Conservation (phyloP, 306 rosid species). For the Carpinus viminea region DNA sequence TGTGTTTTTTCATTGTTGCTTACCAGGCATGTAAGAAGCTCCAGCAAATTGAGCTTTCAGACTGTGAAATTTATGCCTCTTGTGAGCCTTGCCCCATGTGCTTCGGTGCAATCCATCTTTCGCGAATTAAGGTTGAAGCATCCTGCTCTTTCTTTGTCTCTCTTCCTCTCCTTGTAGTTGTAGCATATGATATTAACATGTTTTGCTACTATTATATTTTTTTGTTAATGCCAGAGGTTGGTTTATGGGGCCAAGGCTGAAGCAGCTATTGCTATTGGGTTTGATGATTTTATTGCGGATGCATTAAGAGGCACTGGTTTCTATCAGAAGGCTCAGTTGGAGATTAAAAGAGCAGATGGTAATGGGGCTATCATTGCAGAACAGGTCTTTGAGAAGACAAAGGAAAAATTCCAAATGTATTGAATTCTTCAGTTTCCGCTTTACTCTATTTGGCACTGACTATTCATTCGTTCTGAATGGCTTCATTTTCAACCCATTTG, state of each 20-base stretch:
- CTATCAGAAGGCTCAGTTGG: conserved; percentile 86
- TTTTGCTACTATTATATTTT: neutral
- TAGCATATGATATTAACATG: conserved; percentile 12
- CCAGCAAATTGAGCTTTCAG: conserved; percentile 73
- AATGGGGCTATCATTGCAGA: conserved; percentile 78
- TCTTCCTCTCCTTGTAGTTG: neutral
- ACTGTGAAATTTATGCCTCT: conserved; percentile 90
- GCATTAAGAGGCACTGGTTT: conserved; percentile 86
- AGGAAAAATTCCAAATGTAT: conserved; percentile 76
- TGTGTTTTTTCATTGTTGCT: conserved; percentile 1
- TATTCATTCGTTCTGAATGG: conserved; percentile 21
- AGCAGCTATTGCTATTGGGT: conserved; percentile 94
- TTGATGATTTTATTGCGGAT: conserved; percentile 91
- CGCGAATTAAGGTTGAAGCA: conserved; percentile 72
- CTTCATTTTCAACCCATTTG: conserved; percentile 32
- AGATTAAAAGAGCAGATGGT: conserved; percentile 93
- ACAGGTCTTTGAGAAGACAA: conserved; percentile 91
- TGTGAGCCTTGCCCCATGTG: conserved; percentile 99
- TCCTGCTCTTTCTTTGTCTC: conserved; percentile 13
- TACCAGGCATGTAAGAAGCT: conserved; percentile 92
- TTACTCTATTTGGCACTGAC: neutral
- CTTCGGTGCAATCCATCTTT: conserved; percentile 97
- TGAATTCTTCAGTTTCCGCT: conserved; percentile 29
- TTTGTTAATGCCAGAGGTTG: conserved; percentile 57
- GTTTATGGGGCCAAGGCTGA: conserved; percentile 96